Evolutionary conservation across 108 stramenopile species (phyloP).

Genomic region (Mayamaea pseudoterrestris): DNA sequence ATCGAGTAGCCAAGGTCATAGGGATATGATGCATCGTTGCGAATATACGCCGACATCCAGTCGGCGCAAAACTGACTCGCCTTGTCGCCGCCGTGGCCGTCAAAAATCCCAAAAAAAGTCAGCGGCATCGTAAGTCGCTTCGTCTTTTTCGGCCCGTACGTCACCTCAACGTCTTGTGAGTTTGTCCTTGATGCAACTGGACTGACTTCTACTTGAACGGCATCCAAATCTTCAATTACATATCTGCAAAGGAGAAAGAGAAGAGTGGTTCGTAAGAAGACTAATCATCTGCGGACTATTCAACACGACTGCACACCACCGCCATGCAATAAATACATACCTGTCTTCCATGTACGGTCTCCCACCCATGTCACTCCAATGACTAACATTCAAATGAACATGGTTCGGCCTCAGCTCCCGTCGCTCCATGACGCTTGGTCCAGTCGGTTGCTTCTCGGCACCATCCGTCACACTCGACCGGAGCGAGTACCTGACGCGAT

Average conservation of each 20-base stretch:
- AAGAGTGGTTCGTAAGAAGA: too few species aligned
- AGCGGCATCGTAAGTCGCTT: slow-evolving; percentile 46
- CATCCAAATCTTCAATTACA: slow-evolving; percentile 65
- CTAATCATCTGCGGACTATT: too few species aligned
- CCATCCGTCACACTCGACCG: slow-evolving; percentile 69
- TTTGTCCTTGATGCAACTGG: slow-evolving; percentile 19
- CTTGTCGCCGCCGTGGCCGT: slow-evolving; percentile 92
- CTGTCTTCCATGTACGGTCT: slow-evolving; percentile 80
- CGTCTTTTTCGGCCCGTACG: slow-evolving; percentile 15
- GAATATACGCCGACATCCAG: slow-evolving; percentile 66
- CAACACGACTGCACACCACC: too few species aligned
- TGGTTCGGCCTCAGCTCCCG: slow-evolving; percentile 58
- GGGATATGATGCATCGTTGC: slow-evolving; percentile 55
- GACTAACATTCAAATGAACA: slow-evolving; percentile 50
- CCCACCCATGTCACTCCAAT: slow-evolving; percentile 76
- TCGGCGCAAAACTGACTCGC: slow-evolving; percentile 83
- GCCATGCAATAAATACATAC: too few species aligned
- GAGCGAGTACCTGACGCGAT: slow-evolving; percentile 45
- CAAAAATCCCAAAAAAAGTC: slow-evolving; percentile 75
- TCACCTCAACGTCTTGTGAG: slow-evolving; percentile 26
- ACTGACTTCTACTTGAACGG: slow-evolving; percentile 52
- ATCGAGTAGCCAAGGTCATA: slow-evolving; percentile 57
- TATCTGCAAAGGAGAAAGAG: slow-evolving; percentile 32
- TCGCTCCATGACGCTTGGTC: slow-evolving; percentile 52
- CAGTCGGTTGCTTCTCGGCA: slow-evolving; percentile 38